Base-by-base conservation (phyloP, 2,329 filamentous ascomycete genomes). In the Ophiostoma pallidulum region DNA sequence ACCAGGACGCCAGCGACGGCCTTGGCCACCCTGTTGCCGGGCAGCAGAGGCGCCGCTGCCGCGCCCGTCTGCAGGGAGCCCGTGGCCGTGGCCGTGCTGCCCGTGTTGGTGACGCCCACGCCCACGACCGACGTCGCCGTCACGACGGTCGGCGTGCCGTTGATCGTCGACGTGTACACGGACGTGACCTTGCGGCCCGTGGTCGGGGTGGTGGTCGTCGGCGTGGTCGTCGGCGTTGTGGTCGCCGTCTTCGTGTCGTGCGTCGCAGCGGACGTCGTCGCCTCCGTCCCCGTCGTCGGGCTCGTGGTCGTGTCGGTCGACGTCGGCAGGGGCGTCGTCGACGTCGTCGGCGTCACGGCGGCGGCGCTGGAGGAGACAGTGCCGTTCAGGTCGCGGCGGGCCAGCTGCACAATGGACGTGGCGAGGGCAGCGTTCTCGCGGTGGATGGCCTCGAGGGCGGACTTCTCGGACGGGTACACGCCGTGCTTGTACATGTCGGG, bases 401-500 rank as follows among this genome's bases (percentile, higher is more conserved):
- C 83, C 48, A 88, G 65, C 49, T 78, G 75, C 47, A 83, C 71
- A 53, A 86, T 68, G 49, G 76, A 75, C 9, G 73, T 77, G 16
- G 81, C 80, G 32, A 85, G 68, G 32, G 73, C 70, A 19, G 78
- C 73, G 58, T 86, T 74, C 53, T 75, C 72, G 37, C 70, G 67
- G 64, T 80, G 75, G 24, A 84, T 71, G 29, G 74, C 77, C 61
- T 84, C 76, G 47, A 84, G 70, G 22, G 80, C 81, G 10, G 73
- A 69, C 54, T 71, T 72, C 58, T 84, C 82, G 53, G 78, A 77
- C 53, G 76, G 72, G 61, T 81, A 85, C 48, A 86, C 73, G 50
- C 82, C 83, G 59, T 85, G 75, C 60, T 79, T 74, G 64, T 81
- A 86, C 58, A 77, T 76, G 41, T 73, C 71, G 39, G 77, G 74